phyloP scores from a whole-genome alignment of 768 basidiomycete genomes.

The Naganishia vaughanmartiniae region DNA sequence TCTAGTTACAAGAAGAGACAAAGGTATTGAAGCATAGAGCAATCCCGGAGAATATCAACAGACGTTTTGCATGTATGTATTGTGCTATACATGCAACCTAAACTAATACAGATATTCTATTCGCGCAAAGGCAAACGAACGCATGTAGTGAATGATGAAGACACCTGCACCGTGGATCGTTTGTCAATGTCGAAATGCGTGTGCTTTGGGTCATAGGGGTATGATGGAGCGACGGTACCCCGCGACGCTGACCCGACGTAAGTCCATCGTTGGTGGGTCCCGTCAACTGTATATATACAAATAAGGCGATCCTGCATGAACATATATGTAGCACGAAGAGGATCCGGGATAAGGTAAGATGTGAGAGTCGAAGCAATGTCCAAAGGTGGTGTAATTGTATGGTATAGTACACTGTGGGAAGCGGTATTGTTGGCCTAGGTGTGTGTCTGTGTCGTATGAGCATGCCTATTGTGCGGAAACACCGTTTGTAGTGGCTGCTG shows the following conservation, averaged over 20 bases:
- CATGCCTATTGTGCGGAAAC: not conserved
- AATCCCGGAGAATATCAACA: not conserved
- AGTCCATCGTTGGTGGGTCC: not conserved
- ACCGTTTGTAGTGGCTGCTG: not conserved
- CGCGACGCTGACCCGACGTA: not conserved
- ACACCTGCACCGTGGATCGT: not conserved
- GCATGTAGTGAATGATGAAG: not conserved
- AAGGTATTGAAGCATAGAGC: too few relatives aligned
- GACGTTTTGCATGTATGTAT: not conserved
- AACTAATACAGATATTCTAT: not conserved
- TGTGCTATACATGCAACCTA: not conserved
- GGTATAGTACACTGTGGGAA: not conserved
- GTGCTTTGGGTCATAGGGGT: not conserved
- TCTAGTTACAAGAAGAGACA: too few relatives aligned
- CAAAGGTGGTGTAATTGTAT: not conserved
- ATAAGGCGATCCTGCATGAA: not conserved
- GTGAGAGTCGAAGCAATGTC: not conserved
- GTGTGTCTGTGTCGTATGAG: not conserved
- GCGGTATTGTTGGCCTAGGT: constrained; percentile 1
- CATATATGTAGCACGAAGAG: not conserved
- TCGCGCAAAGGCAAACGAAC: not conserved
- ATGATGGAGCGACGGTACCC: not conserved
- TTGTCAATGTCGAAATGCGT: not conserved
- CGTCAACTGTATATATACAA: not conserved
- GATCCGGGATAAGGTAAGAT: not conserved